Base-by-base conservation (phyloP, 2,329 filamentous ascomycete species). In the Ascosphaera aggregata region DNA sequence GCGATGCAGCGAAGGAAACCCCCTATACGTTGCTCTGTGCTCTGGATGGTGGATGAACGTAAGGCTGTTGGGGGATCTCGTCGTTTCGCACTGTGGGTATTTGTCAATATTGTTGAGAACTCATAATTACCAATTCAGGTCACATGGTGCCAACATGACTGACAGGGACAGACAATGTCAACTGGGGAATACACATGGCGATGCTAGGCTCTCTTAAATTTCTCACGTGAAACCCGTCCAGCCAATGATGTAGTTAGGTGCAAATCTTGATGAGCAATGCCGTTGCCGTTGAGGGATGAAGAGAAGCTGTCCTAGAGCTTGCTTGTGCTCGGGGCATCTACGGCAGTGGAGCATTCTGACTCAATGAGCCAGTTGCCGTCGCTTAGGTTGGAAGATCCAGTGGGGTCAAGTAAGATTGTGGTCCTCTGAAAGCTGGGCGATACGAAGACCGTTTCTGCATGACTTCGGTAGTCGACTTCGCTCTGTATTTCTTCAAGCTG, bases 401-500 rank as follows among this genome's bases (percentile, higher is more conserved):
- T 75, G 1, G 72, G 65, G 52, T 79, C 76, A 19, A 82, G 54
- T 45, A 72, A 79, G 18, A 86, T 65, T 1, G 79, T 92, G 22
- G 81, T 79, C 46, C 70, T 72, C 44, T 60, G 65, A 40, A 80
- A 62, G 58, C 85, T 74, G 11, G 73, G 67, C 17, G 84, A 66
- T 2, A 93, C 80, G 38, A 76, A 59, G 1, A 94, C 67, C 31
- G 73, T 76, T 60, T 89, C 77, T 0, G 77, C 80, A 42, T 80
- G 63, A 50, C 81, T 89, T 47, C 71, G 65, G 48, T 77, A 79
- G 51, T 94, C 80, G 9, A 79, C 77, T 59, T 95, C 85, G 50
- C 75, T 82, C 2, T 57, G 69, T 48, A 66, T 60, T 47, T 45
- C 49, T 46, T 49, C n/a, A n/a, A n/a, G 51, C 41, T 49, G 52